phyloP scores from a whole-genome alignment of 2,329 filamentous ascomycete species.

The Aureobasidium melanogenum region DNA sequence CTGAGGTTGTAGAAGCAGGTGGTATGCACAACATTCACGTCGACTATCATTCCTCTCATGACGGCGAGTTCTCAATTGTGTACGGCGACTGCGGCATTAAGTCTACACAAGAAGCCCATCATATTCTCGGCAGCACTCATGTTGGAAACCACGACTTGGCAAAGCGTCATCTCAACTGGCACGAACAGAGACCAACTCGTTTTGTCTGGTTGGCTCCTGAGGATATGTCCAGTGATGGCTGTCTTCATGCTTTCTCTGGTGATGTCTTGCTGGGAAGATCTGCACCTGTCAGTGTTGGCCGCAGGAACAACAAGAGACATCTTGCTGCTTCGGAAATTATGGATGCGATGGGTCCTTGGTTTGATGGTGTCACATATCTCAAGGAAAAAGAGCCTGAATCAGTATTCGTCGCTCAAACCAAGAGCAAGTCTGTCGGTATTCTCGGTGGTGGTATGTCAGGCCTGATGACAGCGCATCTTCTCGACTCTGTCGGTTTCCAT shows the following conservation, averaged over 20 bases:
- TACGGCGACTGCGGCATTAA: slow-evolving; percentile 38
- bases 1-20: slow-evolving; percentile 19
- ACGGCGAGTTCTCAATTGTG: slow-evolving; percentile 36
- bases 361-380: slow-evolving; percentile 54
- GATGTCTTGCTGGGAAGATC: slow-evolving; percentile 34
- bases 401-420: slow-evolving; percentile 45
- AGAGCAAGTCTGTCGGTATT: slow-evolving; percentile 53
- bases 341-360: slow-evolving; percentile 53
- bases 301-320: slow-evolving; percentile 28
- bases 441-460: slow-evolving; percentile 59
- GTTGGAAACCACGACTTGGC: slow-evolving; percentile 26
- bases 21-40: slow-evolving; percentile 43
- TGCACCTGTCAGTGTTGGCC: slow-evolving; percentile 28
- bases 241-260: slow-evolving; percentile 37
- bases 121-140: slow-evolving; percentile 35
- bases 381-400: slow-evolving; percentile 44
- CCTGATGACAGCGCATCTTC: slow-evolving; percentile 46
- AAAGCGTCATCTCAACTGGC: slow-evolving; percentile 20
- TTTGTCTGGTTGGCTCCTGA: slow-evolving; percentile 41
- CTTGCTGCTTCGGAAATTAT: slow-evolving; percentile 40
- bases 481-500: slow-evolving; percentile 47
- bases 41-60: slow-evolving; percentile 32
- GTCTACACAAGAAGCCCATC: slow-evolving; percentile 30
- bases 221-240: slow-evolving; percentile 31
- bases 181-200: slow-evolving; percentile 31